Percentiles rank a stretch among this genome's conserved stretches.
phyloP scores from a whole-genome alignment of 2,329 filamentous ascomycete species.

The Rutstroemia sydowiana region DNA sequence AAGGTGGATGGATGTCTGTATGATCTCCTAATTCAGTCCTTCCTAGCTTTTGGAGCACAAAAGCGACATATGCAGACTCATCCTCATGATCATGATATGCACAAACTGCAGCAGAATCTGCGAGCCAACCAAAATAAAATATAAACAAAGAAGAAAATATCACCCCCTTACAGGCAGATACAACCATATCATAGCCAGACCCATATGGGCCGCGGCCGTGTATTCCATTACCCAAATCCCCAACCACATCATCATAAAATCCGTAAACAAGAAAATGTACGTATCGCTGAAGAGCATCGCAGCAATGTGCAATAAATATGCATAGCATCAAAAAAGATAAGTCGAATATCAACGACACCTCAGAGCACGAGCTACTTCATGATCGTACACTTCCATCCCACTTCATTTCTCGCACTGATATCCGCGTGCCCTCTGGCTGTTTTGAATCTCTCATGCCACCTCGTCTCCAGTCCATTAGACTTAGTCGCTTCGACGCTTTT shows the following conservation, averaged over 20 bases:
- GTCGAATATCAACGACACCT: neutral
- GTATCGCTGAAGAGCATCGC: constrained; percentile 6
- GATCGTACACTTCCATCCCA: constrained; percentile 10
- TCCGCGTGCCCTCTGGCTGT: neutral
- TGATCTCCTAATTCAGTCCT: too few species aligned
- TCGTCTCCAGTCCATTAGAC: constrained; percentile 8
- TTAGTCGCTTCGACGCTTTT: constrained; percentile 5
- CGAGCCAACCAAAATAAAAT: neutral
- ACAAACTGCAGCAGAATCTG: neutral
- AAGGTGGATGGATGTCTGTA: too few species aligned
- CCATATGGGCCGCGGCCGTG: too few species aligned
- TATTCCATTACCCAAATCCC: too few species aligned
- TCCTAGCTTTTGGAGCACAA: too few species aligned
- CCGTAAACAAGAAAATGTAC: constrained; percentile 2
- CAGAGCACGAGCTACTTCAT: neutral
- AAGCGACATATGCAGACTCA: neutral
- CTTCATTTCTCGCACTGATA: constrained; percentile 5
- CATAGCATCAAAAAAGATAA: constrained; percentile 1
- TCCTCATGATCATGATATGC: neutral
- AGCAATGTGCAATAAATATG: neutral
- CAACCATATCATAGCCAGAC: neutral
- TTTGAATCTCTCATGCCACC: constrained; percentile 2
- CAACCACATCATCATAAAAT: constrained; percentile 3
- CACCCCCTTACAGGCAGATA: neutral
- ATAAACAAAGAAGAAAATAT: constrained; percentile 1